Base-by-base conservation (phyloP, 2,329 filamentous ascomycete species). In the Trichoderma citrinoviride region DNA sequence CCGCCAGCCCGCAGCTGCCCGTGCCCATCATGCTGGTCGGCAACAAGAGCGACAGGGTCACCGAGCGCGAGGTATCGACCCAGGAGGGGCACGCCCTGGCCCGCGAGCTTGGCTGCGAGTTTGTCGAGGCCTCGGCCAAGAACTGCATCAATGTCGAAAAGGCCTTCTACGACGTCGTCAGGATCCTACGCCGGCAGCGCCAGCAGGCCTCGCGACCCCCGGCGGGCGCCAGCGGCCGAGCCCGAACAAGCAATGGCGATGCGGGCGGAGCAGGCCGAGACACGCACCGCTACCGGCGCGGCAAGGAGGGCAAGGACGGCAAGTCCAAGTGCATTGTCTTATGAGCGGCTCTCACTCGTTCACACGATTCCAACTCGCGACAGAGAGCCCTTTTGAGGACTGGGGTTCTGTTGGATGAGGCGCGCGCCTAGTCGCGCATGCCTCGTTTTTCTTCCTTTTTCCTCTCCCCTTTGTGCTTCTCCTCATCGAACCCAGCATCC, bases 131-230 rank as follows among this genome's bases (percentile, higher is more conserved):
- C 2, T 97, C 93, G 7, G 94, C 94, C 41, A 97, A 97, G 82
- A 97, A 97, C 77, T 97, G 93, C 80, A 93, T 97, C 82, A 97
- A 98, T 73, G 94, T 97, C 61, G 95, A 97, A 78, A 98, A 96
- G 83, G 94, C 93, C 37, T 98, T 99, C 75, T 98, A 97, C 79
- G 95, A 99, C 74, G 95, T 99, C 7, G 95, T 98, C 62, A 84
- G 95, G 70, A 91, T 95, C 77, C 82, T 99, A 69, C 89, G 95
- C 71, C 87, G 91, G 72, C 93, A 97, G 78, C 85, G 92, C 72
- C 88, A 92, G 71, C 80, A 82, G 65, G 77, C 80, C 12, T 73
- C 80, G 55, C 77, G 80, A 33, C 78, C 79, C 37, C 69, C 74
- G 6, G 75, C 72, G 63, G 73, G 71, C 67, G 71, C 74, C 52